Evolutionary conservation across 495 filamentous ascomycete species (phyloP).

Genomic region (Clohesyomyces aquaticus): DNA sequence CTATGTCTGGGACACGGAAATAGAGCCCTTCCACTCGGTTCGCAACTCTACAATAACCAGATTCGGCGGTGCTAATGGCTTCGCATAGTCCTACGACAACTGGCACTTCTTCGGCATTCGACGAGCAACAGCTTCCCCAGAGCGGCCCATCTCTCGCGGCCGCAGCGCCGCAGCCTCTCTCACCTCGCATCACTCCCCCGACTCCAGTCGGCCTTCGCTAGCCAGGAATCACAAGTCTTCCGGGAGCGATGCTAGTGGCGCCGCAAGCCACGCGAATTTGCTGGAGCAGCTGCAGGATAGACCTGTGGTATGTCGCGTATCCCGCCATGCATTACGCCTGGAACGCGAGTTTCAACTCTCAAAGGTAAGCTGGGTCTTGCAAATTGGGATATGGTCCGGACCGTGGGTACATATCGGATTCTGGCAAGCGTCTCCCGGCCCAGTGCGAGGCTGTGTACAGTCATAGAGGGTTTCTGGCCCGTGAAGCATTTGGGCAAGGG

Average conservation of each 20-base stretch:
- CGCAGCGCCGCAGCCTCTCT: constrained; percentile 12
- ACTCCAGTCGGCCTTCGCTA: constrained; percentile 27
- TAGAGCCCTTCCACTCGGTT: constrained; percentile 39
- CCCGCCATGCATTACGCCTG: constrained; percentile 74
- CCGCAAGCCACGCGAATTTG: background rate
- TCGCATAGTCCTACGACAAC: constrained; percentile 44
- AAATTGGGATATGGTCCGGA: background rate
- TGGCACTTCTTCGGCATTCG: constrained; percentile 48
- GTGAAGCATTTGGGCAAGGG: no score
- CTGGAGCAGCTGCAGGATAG: constrained; percentile 17
- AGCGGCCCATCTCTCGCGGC: constrained; percentile 28
- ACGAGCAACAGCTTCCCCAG: constrained; percentile 28
- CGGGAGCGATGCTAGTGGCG: constrained; percentile 34
- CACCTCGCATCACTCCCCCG: constrained; percentile 27
- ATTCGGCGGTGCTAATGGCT: background rate
- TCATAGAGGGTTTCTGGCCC: no score
- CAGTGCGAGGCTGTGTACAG: no score
- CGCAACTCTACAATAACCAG: background rate
- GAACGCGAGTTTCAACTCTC: constrained; percentile 84
- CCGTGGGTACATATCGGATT: background rate
- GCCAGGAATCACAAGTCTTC: constrained; percentile 31
- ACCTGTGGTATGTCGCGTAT: constrained; percentile 74
- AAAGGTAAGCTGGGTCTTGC: constrained; percentile 43
- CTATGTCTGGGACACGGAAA: constrained; percentile 40
- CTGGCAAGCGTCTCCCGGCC: background rate